Evolutionary conservation across 768 basidiomycete genomes (phyloP).

Genomic region (button mushroom (Agaricus bisporus)): DNA sequence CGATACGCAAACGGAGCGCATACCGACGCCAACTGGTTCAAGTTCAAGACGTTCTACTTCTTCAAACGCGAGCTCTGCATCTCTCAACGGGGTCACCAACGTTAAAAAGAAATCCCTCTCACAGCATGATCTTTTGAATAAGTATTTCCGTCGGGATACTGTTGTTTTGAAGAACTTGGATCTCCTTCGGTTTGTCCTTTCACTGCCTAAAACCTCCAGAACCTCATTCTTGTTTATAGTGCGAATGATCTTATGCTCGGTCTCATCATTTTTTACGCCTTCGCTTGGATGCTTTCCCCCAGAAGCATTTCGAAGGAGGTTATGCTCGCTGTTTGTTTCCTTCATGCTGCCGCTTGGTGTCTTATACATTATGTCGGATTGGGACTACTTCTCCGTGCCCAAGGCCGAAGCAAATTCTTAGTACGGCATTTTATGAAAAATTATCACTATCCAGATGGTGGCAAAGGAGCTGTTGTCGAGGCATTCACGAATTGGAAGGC

Average conservation of each 20-base stretch:
- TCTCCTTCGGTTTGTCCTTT: conserved; percentile 61
- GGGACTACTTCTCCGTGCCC: conserved; percentile 76
- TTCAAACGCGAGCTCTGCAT: conserved; percentile 29
- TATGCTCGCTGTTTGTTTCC: conserved; percentile 63
- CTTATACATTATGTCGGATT: conserved; percentile 85
- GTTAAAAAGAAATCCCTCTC: conserved; percentile 39
- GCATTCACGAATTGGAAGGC: conserved; percentile 95
- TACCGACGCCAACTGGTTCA: background rate
- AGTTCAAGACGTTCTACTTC: conserved; percentile 24
- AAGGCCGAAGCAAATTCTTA: conserved; percentile 81
- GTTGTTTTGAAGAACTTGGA: conserved; percentile 81
- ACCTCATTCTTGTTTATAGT: conserved; percentile 34
- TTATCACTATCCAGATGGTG: conserved; percentile 81
- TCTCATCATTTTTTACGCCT: conserved; percentile 65
- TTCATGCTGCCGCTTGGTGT: conserved; percentile 83
- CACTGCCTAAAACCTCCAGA: background rate
- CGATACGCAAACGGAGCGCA: conserved; percentile 5
- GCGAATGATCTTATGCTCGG: conserved; percentile 81
- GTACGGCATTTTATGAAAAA: conserved; percentile 94
- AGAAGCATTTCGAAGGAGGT: conserved; percentile 35
- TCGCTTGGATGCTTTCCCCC: conserved; percentile 55
- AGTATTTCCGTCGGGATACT: conserved; percentile 86
- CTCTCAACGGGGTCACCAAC: conserved; percentile 17
- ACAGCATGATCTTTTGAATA: conserved; percentile 84
- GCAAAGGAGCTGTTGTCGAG: conserved; percentile 79